Evolutionary conservation across 345 rosid species (phyloP).

Genomic region (Populus alba): DNA sequence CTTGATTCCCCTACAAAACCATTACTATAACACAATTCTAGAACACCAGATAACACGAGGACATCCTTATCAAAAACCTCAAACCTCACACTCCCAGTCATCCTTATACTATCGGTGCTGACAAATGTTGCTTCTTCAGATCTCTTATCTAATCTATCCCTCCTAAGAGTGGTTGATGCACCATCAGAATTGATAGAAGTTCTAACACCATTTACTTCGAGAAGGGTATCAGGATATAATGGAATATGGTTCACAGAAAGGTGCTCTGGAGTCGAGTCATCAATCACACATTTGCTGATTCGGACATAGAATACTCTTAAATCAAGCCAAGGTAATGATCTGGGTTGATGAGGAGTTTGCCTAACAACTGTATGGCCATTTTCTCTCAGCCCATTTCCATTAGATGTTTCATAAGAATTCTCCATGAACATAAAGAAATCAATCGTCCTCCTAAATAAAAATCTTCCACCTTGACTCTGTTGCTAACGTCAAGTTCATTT

Average conservation of each 20-base stretch:
- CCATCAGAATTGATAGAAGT: constrained; percentile 18
- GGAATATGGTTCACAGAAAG: constrained; percentile 28
- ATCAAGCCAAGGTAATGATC: constrained; percentile 28
- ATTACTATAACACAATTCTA: constrained; percentile 15
- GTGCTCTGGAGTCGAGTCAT: constrained; percentile 17
- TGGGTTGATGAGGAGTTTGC: constrained; percentile 36
- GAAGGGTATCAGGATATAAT: constrained; percentile 20
- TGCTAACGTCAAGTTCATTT: constrained; percentile 14
- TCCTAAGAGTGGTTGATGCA: constrained; percentile 17
- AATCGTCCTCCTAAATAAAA: constrained; percentile 18
- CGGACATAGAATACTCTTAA: constrained; percentile 28
- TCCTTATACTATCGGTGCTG: constrained; percentile 29
- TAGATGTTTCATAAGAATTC: constrained; percentile 39
- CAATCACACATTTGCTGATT: constrained; percentile 33
- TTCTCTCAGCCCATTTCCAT: constrained; percentile 33
- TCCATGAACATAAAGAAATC: constrained; percentile 41
- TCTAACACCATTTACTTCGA: constrained; percentile 35
- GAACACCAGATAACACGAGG: constrained; percentile 20
- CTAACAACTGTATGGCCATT: constrained; percentile 35
- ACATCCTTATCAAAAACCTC: constrained; percentile 23
- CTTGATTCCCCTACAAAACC: constrained; percentile 21
- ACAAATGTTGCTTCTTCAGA: constrained; percentile 39
- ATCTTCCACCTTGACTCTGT: constrained; percentile 26
- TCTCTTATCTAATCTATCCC: constrained; percentile 32
- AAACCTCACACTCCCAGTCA: constrained; percentile 23